These are phyloP conservation scores for Nyssa sinensis DNA, from an alignment of 148 eudicot species.

Conservation along the genomic window DNA sequence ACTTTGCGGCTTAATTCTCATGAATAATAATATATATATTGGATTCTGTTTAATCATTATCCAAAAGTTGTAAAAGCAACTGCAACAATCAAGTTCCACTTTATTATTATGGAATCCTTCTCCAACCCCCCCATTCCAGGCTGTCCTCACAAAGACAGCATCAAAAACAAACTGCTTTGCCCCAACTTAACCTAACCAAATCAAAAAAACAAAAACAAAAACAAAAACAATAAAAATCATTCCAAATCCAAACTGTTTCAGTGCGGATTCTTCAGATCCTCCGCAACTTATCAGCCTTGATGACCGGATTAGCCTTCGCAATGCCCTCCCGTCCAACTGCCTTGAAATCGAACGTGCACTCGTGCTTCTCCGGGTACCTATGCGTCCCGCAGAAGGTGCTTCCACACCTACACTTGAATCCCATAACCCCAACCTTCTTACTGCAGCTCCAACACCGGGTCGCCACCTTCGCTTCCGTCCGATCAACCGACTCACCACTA, in stretches of 20 bases:
- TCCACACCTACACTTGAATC: constrained; percentile 63
- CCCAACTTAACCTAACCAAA: background rate
- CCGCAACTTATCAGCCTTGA: constrained; percentile 4
- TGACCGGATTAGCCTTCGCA: constrained; percentile 11
- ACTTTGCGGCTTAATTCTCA: too few relatives aligned
- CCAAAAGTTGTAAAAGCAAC: too few relatives aligned
- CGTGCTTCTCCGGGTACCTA: constrained; percentile 18
- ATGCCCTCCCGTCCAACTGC: constrained; percentile 6
- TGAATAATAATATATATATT: too few relatives aligned
- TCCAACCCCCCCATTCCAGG: background rate
- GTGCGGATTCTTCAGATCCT: background rate
- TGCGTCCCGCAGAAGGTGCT: constrained; percentile 40
- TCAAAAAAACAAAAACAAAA: background rate
- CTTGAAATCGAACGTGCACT: constrained; percentile 10
- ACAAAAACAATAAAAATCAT: background rate
- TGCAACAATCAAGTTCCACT: too few relatives aligned
- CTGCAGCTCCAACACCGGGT: constrained; percentile 49
- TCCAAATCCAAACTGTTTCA: background rate
- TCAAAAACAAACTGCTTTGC: background rate
- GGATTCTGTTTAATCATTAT: too few relatives aligned
- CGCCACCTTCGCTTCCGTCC: constrained; percentile 6
- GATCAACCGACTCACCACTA: background rate
- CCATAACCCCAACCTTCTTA: constrained; percentile 63
- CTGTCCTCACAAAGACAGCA: background rate
- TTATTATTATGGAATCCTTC: too few relatives aligned